Conservation (phyloP, 2,329 filamentous ascomycete genomes). For the Xylaria sp. region DNA sequence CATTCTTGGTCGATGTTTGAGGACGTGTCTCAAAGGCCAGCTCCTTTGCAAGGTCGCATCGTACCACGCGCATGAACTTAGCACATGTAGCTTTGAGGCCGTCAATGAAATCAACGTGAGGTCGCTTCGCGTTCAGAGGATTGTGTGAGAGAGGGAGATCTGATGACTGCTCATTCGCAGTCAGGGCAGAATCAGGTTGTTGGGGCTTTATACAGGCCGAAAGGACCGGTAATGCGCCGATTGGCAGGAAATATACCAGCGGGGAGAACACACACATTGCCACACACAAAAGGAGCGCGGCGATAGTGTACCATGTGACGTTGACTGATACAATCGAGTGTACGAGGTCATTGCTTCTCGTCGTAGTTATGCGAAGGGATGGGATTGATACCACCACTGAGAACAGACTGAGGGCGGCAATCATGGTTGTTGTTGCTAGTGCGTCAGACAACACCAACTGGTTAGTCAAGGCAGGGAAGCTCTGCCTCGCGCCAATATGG, state of each 20-base stretch:
- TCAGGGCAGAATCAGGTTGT: background rate
- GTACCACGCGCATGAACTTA: background rate
- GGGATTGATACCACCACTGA: background rate
- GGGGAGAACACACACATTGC: background rate
- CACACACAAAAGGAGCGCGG: conserved; percentile 20
- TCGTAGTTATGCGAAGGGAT: background rate
- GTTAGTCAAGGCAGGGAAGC: background rate
- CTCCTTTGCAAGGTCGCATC: conserved; percentile 12
- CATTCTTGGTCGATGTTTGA: background rate
- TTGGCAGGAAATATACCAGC: background rate
- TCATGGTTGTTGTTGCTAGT: background rate
- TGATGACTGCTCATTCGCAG: background rate
- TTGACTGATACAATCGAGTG: background rate
- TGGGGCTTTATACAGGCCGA: background rate
- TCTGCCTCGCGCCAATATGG: background rate
- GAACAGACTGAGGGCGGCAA: conserved; percentile 1
- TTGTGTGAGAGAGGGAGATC: background rate
- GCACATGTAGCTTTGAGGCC: conserved; percentile 5
- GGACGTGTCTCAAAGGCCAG: background rate
- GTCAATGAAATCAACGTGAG: background rate
- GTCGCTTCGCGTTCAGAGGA: background rate
- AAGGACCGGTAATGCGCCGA: conserved; percentile 10
- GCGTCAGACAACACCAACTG: background rate
- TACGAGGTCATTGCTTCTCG: conserved; percentile 4
- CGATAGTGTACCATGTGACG: background rate